Evolutionary conservation across 352 stramenopile species (phyloP).

Genomic region (Phytophthora aleatoria): DNA sequence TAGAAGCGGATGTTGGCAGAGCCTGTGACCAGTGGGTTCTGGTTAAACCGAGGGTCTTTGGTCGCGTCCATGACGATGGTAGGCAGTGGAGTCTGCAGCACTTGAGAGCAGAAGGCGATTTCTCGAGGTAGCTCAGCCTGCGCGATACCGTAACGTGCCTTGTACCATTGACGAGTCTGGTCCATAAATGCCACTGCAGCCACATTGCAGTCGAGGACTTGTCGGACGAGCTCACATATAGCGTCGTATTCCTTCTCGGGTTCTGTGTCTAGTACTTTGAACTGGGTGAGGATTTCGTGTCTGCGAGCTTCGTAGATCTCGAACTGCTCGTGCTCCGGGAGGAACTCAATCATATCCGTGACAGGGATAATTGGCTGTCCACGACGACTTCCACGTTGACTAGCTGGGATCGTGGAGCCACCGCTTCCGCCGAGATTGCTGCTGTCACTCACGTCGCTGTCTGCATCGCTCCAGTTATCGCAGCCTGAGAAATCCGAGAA

Average conservation of each 20-base stretch:
- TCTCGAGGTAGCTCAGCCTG: constrained; percentile 64
- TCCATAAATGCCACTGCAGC: constrained; percentile 76
- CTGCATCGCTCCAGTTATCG: constrained; percentile 42
- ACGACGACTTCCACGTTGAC: constrained; percentile 23
- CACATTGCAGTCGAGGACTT: constrained; percentile 61
- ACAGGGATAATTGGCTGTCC: constrained; percentile 9
- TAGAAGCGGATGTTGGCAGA: constrained; percentile 94
- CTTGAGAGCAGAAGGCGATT: constrained; percentile 67
- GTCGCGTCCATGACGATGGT: constrained; percentile 85
- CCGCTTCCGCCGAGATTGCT: constrained; percentile 34
- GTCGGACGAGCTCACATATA: constrained; percentile 69
- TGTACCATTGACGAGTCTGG: constrained; percentile 69
- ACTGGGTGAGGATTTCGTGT: constrained; percentile 47
- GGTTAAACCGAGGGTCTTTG: constrained; percentile 82
- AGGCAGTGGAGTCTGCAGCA: constrained; percentile 48
- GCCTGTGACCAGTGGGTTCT: constrained; percentile 89
- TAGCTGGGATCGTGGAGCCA: constrained; percentile 7
- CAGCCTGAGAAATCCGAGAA: constrained; percentile 49
- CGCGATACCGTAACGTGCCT: constrained; percentile 70
- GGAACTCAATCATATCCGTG: constrained; percentile 49
- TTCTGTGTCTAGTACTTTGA: constrained; percentile 48
- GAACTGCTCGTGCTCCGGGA: constrained; percentile 46
- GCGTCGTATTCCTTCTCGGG: constrained; percentile 71
- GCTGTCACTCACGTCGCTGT: constrained; percentile 41
- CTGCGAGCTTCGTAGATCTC: constrained; percentile 55